Base-by-base conservation (phyloP, 192 early-diverging fungal genomes). In the Rhizophagus prolifer region DNA sequence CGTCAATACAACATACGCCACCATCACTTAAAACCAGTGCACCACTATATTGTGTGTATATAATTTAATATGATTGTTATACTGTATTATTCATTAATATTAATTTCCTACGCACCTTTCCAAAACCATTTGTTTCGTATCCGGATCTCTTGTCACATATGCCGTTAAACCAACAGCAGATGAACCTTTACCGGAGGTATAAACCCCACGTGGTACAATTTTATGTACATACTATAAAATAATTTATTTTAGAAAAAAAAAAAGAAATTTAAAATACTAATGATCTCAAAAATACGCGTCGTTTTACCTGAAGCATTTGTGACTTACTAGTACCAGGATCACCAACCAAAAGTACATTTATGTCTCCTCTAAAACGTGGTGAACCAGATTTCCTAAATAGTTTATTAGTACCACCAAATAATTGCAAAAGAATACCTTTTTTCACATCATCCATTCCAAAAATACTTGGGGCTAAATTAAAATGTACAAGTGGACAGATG, bases 371-470 rank as follows among this genome's bases (percentile, higher is more conserved):
- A 80, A 83, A 79, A 4, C 87, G 83, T 14, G 92, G 92, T 8
- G 91, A 86, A 21, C 92, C 93, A 50, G 87, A 87, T 71, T 85
- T 90, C 12, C 80, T 82, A 73, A 91, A 87, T 76, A 89, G 90
- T 86, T 98, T 98, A 84, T 94, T 91, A 28, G 94, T 90, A 10
- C 96, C 97, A 67, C 97, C 97, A 88, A 99, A 97, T 66, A 99
- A 85, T 81, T 98, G 96, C 78, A 99, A 81, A 47, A 99, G 81
- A 36, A 97, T 90, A 5, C 96, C 97, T 81, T 97, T 96, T 86
- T 99, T 99, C n/a, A 98, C 95, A 82, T 98, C 96, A 38, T 97
- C 95, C 85, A 97, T 88, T 79, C 95, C 96, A 75, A 88, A 97
- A 79, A 99, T 97, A 72, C 93, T 94, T 54, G 97, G 97, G 3